Conservation (phyloP, 805 yeast species). For the Vanderwaltozyma yarrowii region DNA sequence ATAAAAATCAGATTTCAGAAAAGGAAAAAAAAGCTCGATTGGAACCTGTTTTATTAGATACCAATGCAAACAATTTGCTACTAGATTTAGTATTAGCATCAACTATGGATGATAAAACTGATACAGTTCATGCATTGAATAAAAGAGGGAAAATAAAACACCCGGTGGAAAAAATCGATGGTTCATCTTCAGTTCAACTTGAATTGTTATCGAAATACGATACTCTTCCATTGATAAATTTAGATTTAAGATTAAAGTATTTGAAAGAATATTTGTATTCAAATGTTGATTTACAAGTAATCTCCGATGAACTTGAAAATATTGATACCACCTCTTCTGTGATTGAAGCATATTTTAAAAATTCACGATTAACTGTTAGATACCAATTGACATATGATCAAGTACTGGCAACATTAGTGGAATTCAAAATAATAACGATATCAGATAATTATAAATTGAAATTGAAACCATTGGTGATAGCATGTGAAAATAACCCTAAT, state of each 20-base stretch:
- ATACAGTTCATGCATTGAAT: too few relatives aligned
- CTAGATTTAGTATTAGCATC: constrained; percentile 10
- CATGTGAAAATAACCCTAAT: constrained; percentile 4
- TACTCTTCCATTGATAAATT: constrained; percentile 21
- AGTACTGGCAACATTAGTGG: not conserved
- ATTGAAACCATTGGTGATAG: constrained; percentile 2
- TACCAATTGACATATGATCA: constrained; percentile 1
- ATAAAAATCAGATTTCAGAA: constrained; percentile 2
- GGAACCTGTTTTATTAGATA: constrained; percentile 1
- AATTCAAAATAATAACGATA: not conserved
- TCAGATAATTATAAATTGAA: constrained; percentile 6
- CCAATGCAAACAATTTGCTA: constrained; percentile 6
- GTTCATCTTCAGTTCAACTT: constrained; percentile 9
- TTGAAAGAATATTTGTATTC: constrained; percentile 11
- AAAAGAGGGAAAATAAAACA: too few relatives aligned
- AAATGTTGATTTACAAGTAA: constrained; percentile 5
- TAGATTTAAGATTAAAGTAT: constrained; percentile 13
- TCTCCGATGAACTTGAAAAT: not conserved
- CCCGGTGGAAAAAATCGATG: constrained; percentile 9
- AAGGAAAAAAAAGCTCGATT: not conserved
- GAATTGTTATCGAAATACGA: constrained; percentile 19
- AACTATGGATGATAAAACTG: not conserved
- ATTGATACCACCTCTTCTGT: not conserved
- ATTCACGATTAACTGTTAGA: not conserved
- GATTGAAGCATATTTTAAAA: not conserved